Evolutionary conservation across 345 rosid genomes (phyloP).

Genomic region (Citropsis articulata): DNA sequence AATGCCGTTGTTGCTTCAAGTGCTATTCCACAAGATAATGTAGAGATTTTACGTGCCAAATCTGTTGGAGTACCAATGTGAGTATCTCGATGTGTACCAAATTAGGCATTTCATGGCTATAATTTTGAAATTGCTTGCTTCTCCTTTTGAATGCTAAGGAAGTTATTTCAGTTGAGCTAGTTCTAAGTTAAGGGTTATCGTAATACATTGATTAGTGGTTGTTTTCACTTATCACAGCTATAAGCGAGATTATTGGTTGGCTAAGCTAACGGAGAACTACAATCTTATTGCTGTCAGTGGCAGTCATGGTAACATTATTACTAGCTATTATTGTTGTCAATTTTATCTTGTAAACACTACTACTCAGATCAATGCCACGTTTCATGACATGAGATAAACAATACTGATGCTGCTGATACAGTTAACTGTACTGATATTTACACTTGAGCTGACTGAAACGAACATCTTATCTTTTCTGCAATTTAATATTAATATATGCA

Average conservation of each 20-base stretch:
- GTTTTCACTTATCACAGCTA: conserved; percentile 16
- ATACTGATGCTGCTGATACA: neutral
- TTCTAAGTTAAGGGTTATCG: neutral
- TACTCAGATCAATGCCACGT: neutral
- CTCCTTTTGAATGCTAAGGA: neutral
- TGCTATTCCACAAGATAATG: conserved; percentile 31
- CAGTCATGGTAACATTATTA: conserved; percentile 22
- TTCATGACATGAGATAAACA: neutral
- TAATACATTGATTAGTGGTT: neutral
- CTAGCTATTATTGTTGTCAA: neutral
- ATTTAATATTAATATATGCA: neutral
- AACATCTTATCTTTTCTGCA: neutral
- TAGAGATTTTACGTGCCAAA: conserved; percentile 29
- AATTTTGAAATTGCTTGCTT: neutral
- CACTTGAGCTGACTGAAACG: conserved; percentile 2
- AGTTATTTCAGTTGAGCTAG: neutral
- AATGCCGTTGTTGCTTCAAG: conserved; percentile 34
- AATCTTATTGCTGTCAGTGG: conserved; percentile 32
- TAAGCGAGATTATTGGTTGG: conserved; percentile 32
- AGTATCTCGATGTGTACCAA: neutral
- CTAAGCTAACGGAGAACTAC: conserved; percentile 22
- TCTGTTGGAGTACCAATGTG: conserved; percentile 29
- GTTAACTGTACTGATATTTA: neutral
- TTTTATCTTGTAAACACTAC: neutral
- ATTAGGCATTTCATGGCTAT: neutral